Base-by-base conservation (phyloP, 2,329 filamentous ascomycete genomes). In the Dactylellina haptotyla region DNA sequence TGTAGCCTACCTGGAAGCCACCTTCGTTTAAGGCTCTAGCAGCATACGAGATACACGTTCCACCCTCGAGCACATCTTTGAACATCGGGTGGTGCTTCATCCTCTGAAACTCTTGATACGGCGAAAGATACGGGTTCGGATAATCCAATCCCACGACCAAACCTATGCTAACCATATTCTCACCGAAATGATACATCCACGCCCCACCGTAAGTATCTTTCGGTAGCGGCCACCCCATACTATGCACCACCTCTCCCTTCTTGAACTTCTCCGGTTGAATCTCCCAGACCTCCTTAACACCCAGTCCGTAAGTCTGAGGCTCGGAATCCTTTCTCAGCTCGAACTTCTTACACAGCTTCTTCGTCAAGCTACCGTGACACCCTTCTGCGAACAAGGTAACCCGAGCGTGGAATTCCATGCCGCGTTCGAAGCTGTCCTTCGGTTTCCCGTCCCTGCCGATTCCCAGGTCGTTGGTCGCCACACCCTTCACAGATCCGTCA, bases 101-200 rank as follows among this genome's bases (percentile, higher is more conserved):
- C 84, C 96, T 97, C 81, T 99, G 95, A 81, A 99, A 99, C 81
- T 99, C 95, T 67, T 89, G 87, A 80, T 98, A 99, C 0, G 95
- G 95, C 2, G 93, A 95, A 63, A 98, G 83, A 92, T 94, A 99
- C 0, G 95, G 95, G 82, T 99, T 99, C 43, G 91, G 86, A 81
- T 99, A 99, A 84, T 99, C 95, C 61, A 99, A 86, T 23, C 93
- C 93, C 37, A 96, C 91, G 9, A 99, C 95, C 16, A 98, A 85
- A 23, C 95, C 95, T 64, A 99, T 85, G 77, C 89, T 93, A 72
- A 99, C 94, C 78, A 98, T 87, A 82, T 98, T 99, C 78, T 99
- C 94, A 37, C 93, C 95, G 81, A 98, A 99, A 82, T 99, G 95
- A 80, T 99, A 99, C 91, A 99, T 93, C 89, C 93, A 99, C n/a